Percentiles rank a stretch among this genome's conserved stretches.
Evolutionary conservation across 2,329 filamentous ascomycete species (phyloP).

Genomic region (Pseudomassariella vexata): DNA sequence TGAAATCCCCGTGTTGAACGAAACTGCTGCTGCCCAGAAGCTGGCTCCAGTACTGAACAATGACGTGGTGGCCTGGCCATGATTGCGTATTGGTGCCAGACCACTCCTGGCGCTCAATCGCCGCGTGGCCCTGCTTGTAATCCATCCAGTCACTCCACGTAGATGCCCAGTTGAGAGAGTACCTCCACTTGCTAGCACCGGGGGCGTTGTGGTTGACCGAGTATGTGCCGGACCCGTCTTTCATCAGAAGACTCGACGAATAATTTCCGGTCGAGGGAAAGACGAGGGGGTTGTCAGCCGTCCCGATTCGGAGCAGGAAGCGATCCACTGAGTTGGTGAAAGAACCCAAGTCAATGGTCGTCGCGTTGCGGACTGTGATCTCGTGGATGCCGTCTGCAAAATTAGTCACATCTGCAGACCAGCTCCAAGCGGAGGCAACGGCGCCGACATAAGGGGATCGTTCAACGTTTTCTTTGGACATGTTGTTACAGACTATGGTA

Average conservation of each 20-base stretch:
- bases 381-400: constrained; percentile 57
- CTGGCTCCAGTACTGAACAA: constrained; percentile 57
- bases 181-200: constrained; percentile 58
- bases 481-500: constrained; percentile 39
- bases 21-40: constrained; percentile 54
- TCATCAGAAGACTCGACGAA: constrained; percentile 43
- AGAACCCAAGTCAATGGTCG: no score
- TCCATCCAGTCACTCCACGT: constrained; percentile 53
- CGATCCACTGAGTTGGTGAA: constrained; percentile 48
- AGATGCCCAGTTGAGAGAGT: constrained; percentile 55
- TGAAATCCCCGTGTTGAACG: constrained; percentile 52
- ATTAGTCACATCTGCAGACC: constrained; percentile 43
- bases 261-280: constrained; percentile 53
- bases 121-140: constrained; percentile 46
- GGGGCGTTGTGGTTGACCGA: constrained; percentile 51
- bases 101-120: constrained; percentile 46
- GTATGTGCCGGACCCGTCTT: constrained; percentile 24
- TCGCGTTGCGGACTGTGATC: constrained; percentile 50
- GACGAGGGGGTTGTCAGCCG: constrained; percentile 51
- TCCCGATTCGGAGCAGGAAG: constrained; percentile 56
- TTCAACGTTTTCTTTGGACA: constrained; percentile 23
- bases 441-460: constrained; percentile 40
- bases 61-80: constrained; percentile 57
- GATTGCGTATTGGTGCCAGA: constrained; percentile 48
- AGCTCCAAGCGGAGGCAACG: constrained; percentile 47